Base-by-base conservation (phyloP, 495 filamentous ascomycete genomes). In the Xylaria curta region DNA sequence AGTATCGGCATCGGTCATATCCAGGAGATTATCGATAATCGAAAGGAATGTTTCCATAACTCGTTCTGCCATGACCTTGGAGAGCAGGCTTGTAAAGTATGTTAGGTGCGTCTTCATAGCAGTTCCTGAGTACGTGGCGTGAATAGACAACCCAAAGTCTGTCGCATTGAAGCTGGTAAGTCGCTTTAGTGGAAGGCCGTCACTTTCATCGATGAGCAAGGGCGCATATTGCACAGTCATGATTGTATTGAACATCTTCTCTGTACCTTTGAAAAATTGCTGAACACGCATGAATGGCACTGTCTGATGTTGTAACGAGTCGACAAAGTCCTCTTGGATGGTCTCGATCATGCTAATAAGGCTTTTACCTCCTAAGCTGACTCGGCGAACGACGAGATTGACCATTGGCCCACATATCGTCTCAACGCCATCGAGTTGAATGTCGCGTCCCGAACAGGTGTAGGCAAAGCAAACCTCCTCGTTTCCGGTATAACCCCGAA, bases 381-480 rank as follows among this genome's bases (percentile, higher is more conserved):
- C 79, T 12, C 86, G 82, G 68, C 87, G 88, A 19, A 86, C 79
- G 62, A 88, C 79, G 64, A 88, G 84, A 54, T 87, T 88, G 26
- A 90, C 87, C 1, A 88, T 82, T 3, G 85, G 84, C 17, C 87
- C 88, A 56, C 87, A 81, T 47, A 85, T 81, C 13, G 82, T 79
- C 36, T 88, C 83, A 17, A 87, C 78, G 1, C 77, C 80, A 40
- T 83, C 78, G 1, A 85, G 79, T 7, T 85, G 73, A 6, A 82
- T 75, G 74, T 90, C 87, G 40, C 88, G 79, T 17, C 87, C 81
- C 0, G 86, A 88, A 21, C 83, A 79, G 61, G 87, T 80, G 68
- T 88, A 88, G 44, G 85, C 85, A 72, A 88, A 90, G 65, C 83
- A 87, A 0, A 89, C 80, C 56, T 88, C 87, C 24, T 85, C 75